Evolutionary conservation across 2,329 filamentous ascomycete species (phyloP), one percentile per base, ranked within the genome.

Genomic region (Fusarium euwallaceae): DNA sequence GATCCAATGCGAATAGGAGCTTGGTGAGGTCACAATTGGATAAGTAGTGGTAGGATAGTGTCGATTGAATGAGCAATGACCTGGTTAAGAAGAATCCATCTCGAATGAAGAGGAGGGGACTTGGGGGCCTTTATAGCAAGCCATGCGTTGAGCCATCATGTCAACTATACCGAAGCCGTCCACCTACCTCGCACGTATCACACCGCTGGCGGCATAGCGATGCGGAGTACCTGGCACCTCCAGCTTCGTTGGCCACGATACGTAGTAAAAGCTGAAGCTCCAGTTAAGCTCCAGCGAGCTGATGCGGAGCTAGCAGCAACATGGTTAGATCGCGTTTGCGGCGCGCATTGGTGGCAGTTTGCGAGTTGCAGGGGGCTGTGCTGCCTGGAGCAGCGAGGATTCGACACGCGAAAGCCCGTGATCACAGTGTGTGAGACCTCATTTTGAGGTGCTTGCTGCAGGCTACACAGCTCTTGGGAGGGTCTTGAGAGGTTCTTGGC

Each of bases 371-470:
- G 67, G 73, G 69, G 71, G 59, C 61, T 61, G 43, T 79, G 72
- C 77, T 79, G 78, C 78, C 78, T 79, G 61, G 66, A 78, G 39
- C 36, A 34, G 62, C 61, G 29, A 58, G 58, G 53, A 51, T 61
- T n/a, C 45, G 64, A 56, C 32, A 75, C 76, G 67, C 77, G 77
- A 79, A 78, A 76, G 59, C 77, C 67, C 73, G 70, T 78, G 75
- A 79, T 69, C 64, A 56, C 55, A 24, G 16, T 34, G 43, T 22
- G n/a, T 27, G 32, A 45, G 11, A 62, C 37, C 51, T 48, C 39
- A 24, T 36, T 29, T 48, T 16, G 59, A 22, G 17, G 41, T 61
- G 27, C 27, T 32, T 14, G 29, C 34, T 41, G 24, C 39, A 64
- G 48, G 32, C 55, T 32, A 12, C n/a, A 37, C 58, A 59, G 55